Conservation (phyloP, 73 alveolate genomes). For the Breviolum minutum region DNA sequence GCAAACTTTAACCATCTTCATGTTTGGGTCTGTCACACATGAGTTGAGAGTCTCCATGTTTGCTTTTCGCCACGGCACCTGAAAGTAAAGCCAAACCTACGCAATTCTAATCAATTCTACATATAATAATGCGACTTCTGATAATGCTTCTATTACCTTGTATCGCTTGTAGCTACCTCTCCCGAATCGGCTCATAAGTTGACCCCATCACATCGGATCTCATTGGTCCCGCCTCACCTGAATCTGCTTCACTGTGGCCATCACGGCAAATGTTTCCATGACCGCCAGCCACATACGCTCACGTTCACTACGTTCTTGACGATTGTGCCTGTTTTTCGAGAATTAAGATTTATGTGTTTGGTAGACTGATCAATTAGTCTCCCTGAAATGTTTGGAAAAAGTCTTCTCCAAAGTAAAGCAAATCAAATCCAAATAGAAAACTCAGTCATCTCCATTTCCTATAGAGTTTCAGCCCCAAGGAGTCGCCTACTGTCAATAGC, state of each 20-base stretch:
- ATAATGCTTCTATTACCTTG: no score
- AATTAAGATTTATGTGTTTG: not conserved
- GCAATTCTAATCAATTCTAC: no score
- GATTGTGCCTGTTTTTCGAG: slow-evolving; percentile 18
- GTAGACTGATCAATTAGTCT: not conserved
- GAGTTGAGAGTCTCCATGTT: not conserved
- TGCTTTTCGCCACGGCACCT: not conserved
- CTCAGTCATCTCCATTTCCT: no score
- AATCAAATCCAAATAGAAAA: no score
- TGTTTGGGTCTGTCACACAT: no score
- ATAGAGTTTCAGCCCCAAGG: no score
- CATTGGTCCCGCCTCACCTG: not conserved
- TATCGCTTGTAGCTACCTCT: no score
- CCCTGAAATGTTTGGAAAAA: not conserved
- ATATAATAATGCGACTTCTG: no score
- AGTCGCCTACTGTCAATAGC: no score
- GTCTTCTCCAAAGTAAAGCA: not conserved
- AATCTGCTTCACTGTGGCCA: slow-evolving; percentile 15
- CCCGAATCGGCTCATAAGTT: no score
- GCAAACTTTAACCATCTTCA: no score
- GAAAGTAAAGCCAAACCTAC: no score
- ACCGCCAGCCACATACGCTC: slow-evolving; percentile 72
- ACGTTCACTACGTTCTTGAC: slow-evolving; percentile 54
- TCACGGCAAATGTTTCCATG: not conserved
- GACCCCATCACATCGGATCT: not conserved